Percentiles rank a stretch among this genome's conserved stretches.
phyloP scores from a whole-genome alignment of 2,329 filamentous ascomycete species.

The Aureobasidium namibiae region DNA sequence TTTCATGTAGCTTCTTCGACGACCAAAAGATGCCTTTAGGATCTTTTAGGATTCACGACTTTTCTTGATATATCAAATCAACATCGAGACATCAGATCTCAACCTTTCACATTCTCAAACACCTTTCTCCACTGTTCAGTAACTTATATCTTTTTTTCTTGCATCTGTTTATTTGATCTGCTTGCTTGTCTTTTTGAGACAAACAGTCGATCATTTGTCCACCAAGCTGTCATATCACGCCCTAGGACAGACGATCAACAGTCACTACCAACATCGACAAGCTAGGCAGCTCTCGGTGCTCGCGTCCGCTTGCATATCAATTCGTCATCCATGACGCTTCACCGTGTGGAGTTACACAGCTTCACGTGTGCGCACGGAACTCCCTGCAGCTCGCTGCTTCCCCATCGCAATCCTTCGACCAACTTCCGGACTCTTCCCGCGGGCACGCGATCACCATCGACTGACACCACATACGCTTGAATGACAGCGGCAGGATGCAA shows the following conservation, averaged over 20 bases:
- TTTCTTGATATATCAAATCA: background rate
- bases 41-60: conserved; percentile 11
- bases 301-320: background rate
- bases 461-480: background rate
- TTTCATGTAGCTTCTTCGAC: background rate
- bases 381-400: background rate
- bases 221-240: background rate
- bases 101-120: background rate
- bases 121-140: background rate
- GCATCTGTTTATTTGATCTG: background rate
- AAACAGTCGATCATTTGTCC: background rate
- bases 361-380: background rate
- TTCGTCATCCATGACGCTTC: conserved; percentile 7
- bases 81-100: background rate
- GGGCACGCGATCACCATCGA: conserved; percentile 3
- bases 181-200: background rate
- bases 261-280: background rate
- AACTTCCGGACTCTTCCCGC: no score
- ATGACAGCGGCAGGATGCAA: background rate
- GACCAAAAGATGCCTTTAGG: conserved; percentile 7
- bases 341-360: background rate
- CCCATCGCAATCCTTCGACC: background rate
- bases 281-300: background rate
- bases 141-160: background rate
- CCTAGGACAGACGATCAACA: background rate